phyloP scores from a whole-genome alignment of 2,329 filamentous ascomycete species.

The Hypoxylon sp. region DNA sequence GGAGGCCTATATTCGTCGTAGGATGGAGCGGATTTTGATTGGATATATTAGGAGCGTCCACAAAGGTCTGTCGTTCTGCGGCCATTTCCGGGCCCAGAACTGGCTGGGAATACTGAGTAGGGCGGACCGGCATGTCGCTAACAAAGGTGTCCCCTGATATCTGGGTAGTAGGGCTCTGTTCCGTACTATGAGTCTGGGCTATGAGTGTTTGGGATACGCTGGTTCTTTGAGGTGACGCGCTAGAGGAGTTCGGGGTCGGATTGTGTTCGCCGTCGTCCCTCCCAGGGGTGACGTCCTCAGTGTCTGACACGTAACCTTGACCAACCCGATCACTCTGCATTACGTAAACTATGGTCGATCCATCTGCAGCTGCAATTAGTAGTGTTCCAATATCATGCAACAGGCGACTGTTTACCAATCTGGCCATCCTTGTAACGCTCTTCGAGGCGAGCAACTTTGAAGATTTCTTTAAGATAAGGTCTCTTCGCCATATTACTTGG shows the following conservation, averaged over 20 bases:
- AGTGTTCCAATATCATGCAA: neutral
- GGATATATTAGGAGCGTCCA: conserved; percentile 47
- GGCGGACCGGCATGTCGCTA: conserved; percentile 62
- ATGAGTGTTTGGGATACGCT: conserved; percentile 53
- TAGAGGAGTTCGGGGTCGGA: conserved; percentile 55
- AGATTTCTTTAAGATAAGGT: conserved; percentile 71
- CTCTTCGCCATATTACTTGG: conserved; percentile 69
- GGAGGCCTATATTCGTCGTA: conserved; percentile 57
- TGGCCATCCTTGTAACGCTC: conserved; percentile 70
- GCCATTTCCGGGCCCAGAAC: conserved; percentile 61
- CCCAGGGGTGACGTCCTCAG: conserved; percentile 60
- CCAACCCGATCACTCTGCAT: conserved; percentile 67
- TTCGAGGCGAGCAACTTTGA: conserved; percentile 71
- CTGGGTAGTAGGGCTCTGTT: conserved; percentile 56
- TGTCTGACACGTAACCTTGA: conserved; percentile 64
- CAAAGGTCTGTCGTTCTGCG: conserved; percentile 56
- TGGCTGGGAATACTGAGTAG: conserved; percentile 58
- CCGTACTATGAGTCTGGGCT: conserved; percentile 54
- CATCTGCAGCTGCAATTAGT: conserved; percentile 59
- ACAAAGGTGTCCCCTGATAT: conserved; percentile 42
- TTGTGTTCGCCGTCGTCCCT: conserved; percentile 62
- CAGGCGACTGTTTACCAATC: conserved; percentile 63
- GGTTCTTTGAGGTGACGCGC: conserved; percentile 53
- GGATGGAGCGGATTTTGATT: conserved; percentile 50
- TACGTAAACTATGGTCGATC: conserved; percentile 59